Evolutionary conservation across 2,329 filamentous ascomycete genomes (phyloP), one percentile per base, ranked within the genome.

Genomic region (Tothia fuscella): DNA sequence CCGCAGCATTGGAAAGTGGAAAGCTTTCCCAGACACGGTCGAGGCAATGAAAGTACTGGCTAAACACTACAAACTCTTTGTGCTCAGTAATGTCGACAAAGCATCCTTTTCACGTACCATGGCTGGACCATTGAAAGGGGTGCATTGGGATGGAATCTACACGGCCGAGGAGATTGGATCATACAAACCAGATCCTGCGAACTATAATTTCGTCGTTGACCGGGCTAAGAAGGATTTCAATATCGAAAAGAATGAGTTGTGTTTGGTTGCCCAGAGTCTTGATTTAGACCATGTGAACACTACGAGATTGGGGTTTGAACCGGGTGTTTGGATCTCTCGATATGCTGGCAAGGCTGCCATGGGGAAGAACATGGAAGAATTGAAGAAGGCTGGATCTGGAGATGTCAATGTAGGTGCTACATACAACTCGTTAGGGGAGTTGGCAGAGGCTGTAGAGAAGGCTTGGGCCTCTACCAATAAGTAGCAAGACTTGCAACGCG

Each of bases 141-240:
- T 72, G 19, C 49, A 63, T 13, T 78, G 85, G 50, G 78, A 82
- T 51, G 68, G 69, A 12, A 64, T 82, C n/a, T 75, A 80, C 57
- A 84, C 80, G 2, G 82, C 82, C 2, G 66, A 86, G 58, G 72
- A 81, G 34, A 74, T 86, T 41, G 80, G 82, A 1, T 68, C 65
- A 6, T 87, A 86, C 56, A 87, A 86, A 62, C 82, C 82, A 0
- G 62, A 72, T 46, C 54, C 59, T 28, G 55, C 55, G 21, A 85
- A 84, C 51, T 87, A 86, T 49, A 64, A 72, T 42, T 80, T 80
- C 52, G 61, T 86, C 58, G 62, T 84, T 13, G 55, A 57, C 10
- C 63, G 69, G 21, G 68, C 73, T n/a, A 59, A 70, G 50, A 68
- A n/a, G n/a, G n/a, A 74, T 5, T 70, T 80, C 38, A 75, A 71